phyloP scores from a whole-genome alignment of 257 asterid genomes.

The Fraxinus americana region DNA sequence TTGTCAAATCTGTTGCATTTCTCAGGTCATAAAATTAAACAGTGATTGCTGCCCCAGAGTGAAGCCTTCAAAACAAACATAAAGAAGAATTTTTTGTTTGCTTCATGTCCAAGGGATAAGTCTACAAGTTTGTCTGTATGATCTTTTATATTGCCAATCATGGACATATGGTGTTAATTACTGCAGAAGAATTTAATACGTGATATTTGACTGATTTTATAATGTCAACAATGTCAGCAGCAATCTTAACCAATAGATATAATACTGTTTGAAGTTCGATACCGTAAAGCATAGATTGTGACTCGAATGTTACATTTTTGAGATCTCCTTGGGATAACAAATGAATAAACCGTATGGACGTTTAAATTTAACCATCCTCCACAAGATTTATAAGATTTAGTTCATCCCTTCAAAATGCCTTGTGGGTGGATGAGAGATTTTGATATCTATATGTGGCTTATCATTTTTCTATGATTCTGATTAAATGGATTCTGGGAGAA shows the following conservation, averaged over 20 bases:
- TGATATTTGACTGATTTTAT: conserved; percentile 14
- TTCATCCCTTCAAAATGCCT: conserved; percentile 18
- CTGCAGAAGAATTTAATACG: background rate
- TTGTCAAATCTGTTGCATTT: background rate
- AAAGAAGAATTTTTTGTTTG: background rate
- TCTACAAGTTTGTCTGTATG: background rate
- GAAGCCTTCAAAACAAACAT: background rate
- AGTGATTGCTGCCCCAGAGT: background rate
- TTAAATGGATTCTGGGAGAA: background rate
- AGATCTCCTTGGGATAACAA: background rate
- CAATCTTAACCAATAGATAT: conserved; percentile 15
- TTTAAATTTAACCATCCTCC: conserved; percentile 1
- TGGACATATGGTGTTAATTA: background rate
- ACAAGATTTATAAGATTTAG: background rate
- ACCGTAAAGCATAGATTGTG: background rate
- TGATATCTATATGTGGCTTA: background rate
- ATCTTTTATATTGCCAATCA: background rate
- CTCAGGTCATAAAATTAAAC: background rate
- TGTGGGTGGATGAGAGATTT: background rate
- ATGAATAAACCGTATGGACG: background rate
- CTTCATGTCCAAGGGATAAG: background rate
- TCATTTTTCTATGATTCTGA: background rate
- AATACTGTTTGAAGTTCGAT: conserved; percentile 2
- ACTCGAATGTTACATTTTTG: background rate
- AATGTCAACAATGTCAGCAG: background rate